These are phyloP conservation scores for Neofusicoccum cordaticola DNA, from an alignment of 2,329 filamentous ascomycete genomes.

Conservation along the genomic window DNA sequence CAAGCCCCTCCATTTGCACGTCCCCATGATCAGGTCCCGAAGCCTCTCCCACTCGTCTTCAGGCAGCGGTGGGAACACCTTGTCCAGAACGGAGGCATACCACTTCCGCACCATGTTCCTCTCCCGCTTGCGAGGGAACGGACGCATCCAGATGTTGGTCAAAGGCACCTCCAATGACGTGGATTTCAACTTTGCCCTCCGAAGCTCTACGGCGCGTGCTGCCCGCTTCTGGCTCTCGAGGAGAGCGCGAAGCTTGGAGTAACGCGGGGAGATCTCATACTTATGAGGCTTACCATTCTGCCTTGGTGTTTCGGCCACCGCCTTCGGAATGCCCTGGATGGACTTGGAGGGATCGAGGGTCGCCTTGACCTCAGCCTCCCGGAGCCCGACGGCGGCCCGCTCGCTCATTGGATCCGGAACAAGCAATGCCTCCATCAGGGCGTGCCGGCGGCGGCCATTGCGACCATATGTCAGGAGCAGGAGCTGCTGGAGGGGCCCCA, in stretches of 20 bases:
- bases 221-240: conserved; percentile 25
- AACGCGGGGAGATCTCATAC: conserved; percentile 29
- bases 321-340: neutral
- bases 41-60: conserved; percentile 44
- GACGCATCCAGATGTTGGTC: conserved; percentile 45
- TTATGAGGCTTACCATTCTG: neutral
- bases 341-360: neutral
- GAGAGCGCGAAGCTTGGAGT: conserved; percentile 29
- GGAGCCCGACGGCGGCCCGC: neutral
- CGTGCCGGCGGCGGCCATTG: conserved; percentile 50
- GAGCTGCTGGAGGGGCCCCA: conserved; percentile 49
- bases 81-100: conserved; percentile 43
- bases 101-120: conserved; percentile 43
- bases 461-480: conserved; percentile 58
- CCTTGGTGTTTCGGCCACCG: neutral
- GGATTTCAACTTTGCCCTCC: conserved; percentile 27
- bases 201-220: conserved; percentile 17
- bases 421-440: conserved; percentile 38
- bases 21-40: conserved; percentile 37
- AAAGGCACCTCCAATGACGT: conserved; percentile 36
- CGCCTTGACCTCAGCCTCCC: neutral
- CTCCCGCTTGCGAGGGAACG: conserved; percentile 45
- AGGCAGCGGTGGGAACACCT: conserved; percentile 46
- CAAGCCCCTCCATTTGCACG: conserved; percentile 26
- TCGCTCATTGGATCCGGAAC: neutral